Conservation (phyloP, 306 rosid genomes). For the Corylus heterophylla region DNA sequence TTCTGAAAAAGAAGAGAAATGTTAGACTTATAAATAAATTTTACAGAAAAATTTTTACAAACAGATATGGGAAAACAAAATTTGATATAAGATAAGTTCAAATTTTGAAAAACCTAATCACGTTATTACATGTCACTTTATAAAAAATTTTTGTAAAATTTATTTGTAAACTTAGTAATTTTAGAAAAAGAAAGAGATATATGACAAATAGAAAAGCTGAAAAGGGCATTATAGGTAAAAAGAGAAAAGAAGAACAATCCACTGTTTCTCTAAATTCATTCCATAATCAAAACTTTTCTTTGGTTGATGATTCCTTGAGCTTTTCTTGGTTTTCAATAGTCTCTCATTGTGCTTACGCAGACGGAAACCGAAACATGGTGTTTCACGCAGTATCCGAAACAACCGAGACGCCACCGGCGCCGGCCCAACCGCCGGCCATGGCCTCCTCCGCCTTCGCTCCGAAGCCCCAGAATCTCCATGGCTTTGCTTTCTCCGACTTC, state of each 20-base stretch:
- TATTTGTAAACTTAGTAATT: no score
- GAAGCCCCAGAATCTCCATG: constrained; percentile 18
- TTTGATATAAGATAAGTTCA: no score
- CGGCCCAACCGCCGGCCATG: constrained; percentile 15
- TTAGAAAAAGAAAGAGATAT: neutral
- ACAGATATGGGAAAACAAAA: no score
- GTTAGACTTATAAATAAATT: no score
- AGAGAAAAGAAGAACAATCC: neutral
- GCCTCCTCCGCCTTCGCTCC: constrained; percentile 14
- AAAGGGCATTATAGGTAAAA: neutral
- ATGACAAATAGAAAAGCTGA: neutral
- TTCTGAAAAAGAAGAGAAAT: no score
- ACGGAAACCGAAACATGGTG: constrained; percentile 18
- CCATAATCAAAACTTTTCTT: no score
- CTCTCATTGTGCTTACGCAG: neutral
- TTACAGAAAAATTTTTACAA: no score
- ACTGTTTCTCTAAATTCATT: neutral
- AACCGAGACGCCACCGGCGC: neutral
- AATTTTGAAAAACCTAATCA: no score
- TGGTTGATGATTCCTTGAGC: neutral
- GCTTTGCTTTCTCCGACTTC: constrained; percentile 19
- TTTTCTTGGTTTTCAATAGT: neutral
- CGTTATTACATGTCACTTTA: no score
- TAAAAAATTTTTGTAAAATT: no score
- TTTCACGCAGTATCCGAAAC: constrained; percentile 16